Percentiles rank a stretch among this genome's conserved stretches.
These are phyloP conservation scores for Phalaenopsis equestris DNA, from an alignment of 106 monocot species.

Conservation along the genomic window DNA sequence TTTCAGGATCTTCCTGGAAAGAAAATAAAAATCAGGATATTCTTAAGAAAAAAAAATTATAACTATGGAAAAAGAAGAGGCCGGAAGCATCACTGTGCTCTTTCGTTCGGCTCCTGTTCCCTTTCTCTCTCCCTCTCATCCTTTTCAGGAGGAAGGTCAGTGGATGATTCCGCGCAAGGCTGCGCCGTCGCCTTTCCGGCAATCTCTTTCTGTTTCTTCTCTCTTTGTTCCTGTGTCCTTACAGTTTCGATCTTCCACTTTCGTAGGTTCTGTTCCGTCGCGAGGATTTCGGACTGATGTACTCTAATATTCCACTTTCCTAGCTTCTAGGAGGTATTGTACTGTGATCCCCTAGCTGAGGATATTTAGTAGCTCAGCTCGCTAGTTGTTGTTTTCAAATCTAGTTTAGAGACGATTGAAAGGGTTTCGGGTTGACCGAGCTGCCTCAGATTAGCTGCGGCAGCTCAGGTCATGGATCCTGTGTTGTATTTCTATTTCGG, in stretches of 20 bases:
- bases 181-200: not conserved
- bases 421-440: not conserved
- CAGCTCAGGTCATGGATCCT: not conserved
- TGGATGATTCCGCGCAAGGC: not conserved
- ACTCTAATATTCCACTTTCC: not conserved
- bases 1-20: too few relatives aligned
- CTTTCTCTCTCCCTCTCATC: slow-evolving; percentile 4
- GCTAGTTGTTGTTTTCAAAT: not conserved
- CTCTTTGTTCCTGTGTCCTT: not conserved
- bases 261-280: not conserved
- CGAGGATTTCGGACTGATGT: slow-evolving; percentile 6
- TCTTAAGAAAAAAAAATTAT: not conserved
- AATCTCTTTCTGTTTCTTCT: not conserved
- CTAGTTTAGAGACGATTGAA: not conserved
- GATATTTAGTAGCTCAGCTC: not conserved
- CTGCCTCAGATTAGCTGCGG: not conserved
- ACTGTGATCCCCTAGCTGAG: not conserved
- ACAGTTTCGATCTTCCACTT: not conserved
- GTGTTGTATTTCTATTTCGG: not conserved
- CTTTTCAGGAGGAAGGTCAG: not conserved
- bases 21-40: too few relatives aligned
- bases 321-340: not conserved
- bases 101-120: not conserved
- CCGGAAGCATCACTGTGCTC: not conserved
- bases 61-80: not conserved